Conservation (phyloP, 805 yeast genomes). For the Metschnikowia chrysomelidarum region DNA sequence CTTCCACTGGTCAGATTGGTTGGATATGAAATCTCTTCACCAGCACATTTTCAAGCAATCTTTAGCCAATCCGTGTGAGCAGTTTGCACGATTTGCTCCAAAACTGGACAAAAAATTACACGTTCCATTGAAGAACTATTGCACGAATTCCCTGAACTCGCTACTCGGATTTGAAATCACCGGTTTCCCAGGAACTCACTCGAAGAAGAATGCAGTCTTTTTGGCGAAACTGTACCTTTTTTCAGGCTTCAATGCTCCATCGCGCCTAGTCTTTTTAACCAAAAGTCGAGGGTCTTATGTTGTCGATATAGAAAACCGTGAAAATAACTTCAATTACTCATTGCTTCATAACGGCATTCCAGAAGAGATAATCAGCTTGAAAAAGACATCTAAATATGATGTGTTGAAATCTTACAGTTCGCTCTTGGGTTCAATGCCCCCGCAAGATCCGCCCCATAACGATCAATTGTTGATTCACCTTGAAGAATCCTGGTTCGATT, state of each 20-base stretch:
- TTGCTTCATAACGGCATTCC: slow-evolving; percentile 25
- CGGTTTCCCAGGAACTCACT: slow-evolving; percentile 24
- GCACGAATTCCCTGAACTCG: slow-evolving; percentile 16
- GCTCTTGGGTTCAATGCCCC: slow-evolving; percentile 11
- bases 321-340: slow-evolving; percentile 19
- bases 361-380: slow-evolving; percentile 7
- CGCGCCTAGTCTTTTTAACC: slow-evolving; percentile 30
- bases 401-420: slow-evolving; percentile 16
- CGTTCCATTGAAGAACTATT: slow-evolving; percentile 19
- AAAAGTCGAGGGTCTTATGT: slow-evolving; percentile 21
- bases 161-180: slow-evolving; percentile 25
- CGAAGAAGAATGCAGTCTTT: slow-evolving; percentile 23
- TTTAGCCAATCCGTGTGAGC: slow-evolving; percentile 20
- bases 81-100: slow-evolving; percentile 5
- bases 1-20: slow-evolving; percentile 23
- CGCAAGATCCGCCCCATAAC: slow-evolving; percentile 3
- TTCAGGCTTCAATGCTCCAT: slow-evolving; percentile 28
- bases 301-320: slow-evolving; percentile 18
- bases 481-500: slow-evolving; percentile 24
- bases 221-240: slow-evolving; percentile 30
- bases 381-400: slow-evolving; percentile 5
- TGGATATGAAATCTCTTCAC: slow-evolving; percentile 13
- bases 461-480: slow-evolving; percentile 14
- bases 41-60: slow-evolving; percentile 13
- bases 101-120: slow-evolving; percentile 8